A percentile compares a stretch with the other conserved stretches of the same genome.
These are phyloP conservation scores for Cyclospora cayetanensis DNA, from an alignment of 169 alveolate species.

Conservation along the genomic window DNA sequence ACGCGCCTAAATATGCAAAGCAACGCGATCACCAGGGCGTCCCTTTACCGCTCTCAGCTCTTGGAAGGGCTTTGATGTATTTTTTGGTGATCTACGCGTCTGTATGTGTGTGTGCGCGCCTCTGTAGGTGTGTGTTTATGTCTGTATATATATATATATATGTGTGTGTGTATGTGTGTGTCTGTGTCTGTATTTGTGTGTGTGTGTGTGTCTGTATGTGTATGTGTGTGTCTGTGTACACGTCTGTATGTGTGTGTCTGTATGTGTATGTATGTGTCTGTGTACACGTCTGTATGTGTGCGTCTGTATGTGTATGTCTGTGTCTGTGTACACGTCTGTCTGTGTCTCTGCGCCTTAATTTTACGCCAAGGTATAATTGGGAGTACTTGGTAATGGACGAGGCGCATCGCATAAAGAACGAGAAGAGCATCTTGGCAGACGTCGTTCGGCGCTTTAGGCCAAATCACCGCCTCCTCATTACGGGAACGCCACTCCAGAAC, in stretches of 20 bases:
- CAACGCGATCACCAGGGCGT: too few relatives aligned
- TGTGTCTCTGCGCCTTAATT: not conserved
- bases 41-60: too few relatives aligned
- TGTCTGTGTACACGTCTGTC: not conserved
- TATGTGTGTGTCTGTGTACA: not conserved
- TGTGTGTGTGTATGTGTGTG: not conserved
- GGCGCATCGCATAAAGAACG: conserved; percentile 99
- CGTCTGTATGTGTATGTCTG: too few relatives aligned
- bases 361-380: conserved; percentile 86
- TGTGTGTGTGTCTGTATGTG: conserved; percentile 49
- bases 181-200: too few relatives aligned
- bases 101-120: too few relatives aligned
- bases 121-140: too few relatives aligned
- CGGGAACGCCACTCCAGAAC: conserved; percentile 99
- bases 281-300: too few relatives aligned
- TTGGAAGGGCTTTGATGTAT: too few relatives aligned
- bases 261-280: not conserved
- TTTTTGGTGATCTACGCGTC: too few relatives aligned
- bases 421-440: conserved; percentile 91
- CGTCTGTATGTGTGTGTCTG: not conserved
- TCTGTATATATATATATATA: not conserved
- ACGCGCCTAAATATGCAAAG: too few relatives aligned
- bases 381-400: conserved; percentile 98
- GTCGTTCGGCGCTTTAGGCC: conserved; percentile 89
- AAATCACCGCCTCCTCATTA: conserved; percentile 94